phyloP scores from a whole-genome alignment of 2,329 filamentous ascomycete genomes.

The Escovopsis weberi region DNA sequence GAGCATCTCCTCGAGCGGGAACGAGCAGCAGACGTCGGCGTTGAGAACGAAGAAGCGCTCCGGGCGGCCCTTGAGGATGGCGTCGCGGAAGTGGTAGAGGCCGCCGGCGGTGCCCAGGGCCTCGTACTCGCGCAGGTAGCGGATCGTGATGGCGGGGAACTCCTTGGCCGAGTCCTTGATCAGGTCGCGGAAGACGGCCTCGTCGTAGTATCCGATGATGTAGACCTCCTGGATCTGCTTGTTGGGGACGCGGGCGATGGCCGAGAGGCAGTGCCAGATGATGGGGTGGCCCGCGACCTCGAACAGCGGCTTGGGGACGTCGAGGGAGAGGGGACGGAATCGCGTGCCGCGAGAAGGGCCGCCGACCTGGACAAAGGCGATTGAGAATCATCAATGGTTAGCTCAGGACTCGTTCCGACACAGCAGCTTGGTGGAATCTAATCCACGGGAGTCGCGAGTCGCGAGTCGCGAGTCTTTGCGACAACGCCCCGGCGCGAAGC shows the following conservation, averaged over 20 bases:
- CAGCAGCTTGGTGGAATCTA: too few species aligned
- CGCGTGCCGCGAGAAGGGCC: conserved; percentile 90
- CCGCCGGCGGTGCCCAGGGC: conserved; percentile 91
- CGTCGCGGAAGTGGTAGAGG: conserved; percentile 97
- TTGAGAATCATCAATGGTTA: neutral
- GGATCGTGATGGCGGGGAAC: conserved; percentile 73
- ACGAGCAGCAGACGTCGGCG: conserved; percentile 96
- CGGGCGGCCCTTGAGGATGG: conserved; percentile 87
- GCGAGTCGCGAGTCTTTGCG: too few species aligned
- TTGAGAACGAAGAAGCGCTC: conserved; percentile 96
- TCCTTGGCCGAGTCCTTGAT: conserved; percentile 79
- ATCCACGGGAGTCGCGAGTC: too few species aligned
- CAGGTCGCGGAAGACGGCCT: conserved; percentile 92
- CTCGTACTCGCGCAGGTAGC: conserved; percentile 95
- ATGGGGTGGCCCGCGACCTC: conserved; percentile 97
- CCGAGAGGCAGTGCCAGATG: conserved; percentile 92
- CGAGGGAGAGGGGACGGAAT: conserved; percentile 87
- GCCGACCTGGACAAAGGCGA: conserved; percentile 52
- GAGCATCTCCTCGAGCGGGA: conserved; percentile 92
- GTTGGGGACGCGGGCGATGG: conserved; percentile 77
- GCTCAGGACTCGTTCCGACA: neutral
- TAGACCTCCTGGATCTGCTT: conserved; percentile 78
- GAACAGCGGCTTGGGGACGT: conserved; percentile 96
- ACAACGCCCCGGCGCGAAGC: neutral
- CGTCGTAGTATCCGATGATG: conserved; percentile 98